These are phyloP conservation scores for Pleodorina starrii DNA, from an alignment of 139 green algal species.

Conservation along the genomic window DNA sequence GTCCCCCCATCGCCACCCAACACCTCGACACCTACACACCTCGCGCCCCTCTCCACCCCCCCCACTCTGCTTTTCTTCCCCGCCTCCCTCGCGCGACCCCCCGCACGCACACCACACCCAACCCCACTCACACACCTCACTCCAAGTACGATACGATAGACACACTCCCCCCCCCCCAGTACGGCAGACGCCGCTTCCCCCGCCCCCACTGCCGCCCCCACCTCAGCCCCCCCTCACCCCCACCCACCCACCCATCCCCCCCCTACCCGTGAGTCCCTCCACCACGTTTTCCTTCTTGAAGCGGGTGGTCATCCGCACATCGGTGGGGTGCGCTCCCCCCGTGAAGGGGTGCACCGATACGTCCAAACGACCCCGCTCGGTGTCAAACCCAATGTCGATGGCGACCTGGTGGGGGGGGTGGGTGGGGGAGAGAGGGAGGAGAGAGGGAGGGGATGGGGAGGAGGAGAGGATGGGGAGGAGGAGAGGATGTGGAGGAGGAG, in stretches of 20 bases:
- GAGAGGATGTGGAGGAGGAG: not conserved
- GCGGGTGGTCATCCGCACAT: constrained; percentile 95
- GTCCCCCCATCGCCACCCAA: no score
- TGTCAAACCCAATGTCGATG: constrained; percentile 85
- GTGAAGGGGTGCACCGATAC: constrained; percentile 89
- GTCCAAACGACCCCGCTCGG: constrained; percentile 84
- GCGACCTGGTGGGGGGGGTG: constrained; percentile 62
- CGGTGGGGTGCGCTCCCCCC: constrained; percentile 77
- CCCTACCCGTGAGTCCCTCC: constrained; percentile 79
- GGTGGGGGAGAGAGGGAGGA: not conserved
- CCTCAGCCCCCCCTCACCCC: no score
- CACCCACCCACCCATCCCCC: not conserved
- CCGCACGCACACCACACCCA: no score
- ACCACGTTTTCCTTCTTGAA: constrained; percentile 88
- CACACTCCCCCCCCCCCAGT: no score
- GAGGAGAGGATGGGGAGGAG: not conserved
- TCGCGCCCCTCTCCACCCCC: no score
- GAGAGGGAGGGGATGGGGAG: not conserved
- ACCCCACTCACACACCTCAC: no score
- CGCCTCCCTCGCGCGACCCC: no score
- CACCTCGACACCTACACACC: no score
- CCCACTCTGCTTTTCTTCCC: no score
- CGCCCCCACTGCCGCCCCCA: no score
- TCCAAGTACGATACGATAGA: no score
- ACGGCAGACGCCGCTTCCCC: no score